These are phyloP conservation scores for Persicaria maculosa DNA, from an alignment of 148 eudicot genomes.

Conservation along the genomic window DNA sequence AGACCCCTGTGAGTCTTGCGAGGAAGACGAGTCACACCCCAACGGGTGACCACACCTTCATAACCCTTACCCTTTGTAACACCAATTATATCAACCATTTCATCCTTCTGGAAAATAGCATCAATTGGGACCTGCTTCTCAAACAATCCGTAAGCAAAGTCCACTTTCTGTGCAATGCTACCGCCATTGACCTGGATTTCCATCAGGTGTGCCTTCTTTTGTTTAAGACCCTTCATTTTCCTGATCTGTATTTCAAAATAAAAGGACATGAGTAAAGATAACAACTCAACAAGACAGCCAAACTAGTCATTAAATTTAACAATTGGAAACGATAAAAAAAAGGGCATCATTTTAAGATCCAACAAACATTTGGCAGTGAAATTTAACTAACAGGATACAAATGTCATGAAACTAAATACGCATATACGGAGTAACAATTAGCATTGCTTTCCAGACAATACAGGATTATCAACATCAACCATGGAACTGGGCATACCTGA, in stretches of 20 bases:
- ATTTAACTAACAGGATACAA: no score
- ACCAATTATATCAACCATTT: slow-evolving; percentile 71
- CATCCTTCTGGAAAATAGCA: slow-evolving; percentile 79
- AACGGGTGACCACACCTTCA: slow-evolving; percentile 78
- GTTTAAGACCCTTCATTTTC: slow-evolving; percentile 86
- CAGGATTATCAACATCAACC: neutral
- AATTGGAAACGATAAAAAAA: no score
- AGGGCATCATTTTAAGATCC: no score
- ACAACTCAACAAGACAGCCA: neutral
- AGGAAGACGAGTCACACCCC: slow-evolving; percentile 78
- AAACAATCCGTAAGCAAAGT: slow-evolving; percentile 62
- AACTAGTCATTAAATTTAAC: no score
- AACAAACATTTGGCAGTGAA: no score
- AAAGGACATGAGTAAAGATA: neutral
- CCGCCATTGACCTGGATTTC: slow-evolving; percentile 88
- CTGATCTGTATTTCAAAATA: slow-evolving; percentile 19
- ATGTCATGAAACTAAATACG: no score
- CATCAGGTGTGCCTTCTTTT: slow-evolving; percentile 74
- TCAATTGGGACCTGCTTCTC: slow-evolving; percentile 71
- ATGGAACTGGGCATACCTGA: slow-evolving; percentile 37
- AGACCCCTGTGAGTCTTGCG: slow-evolving; percentile 78
- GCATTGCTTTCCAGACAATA: no score
- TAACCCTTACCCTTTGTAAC: slow-evolving; percentile 75
- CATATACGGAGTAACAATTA: no score
- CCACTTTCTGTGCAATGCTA: slow-evolving; percentile 67